Evolutionary conservation across 176 grass and related monocot genomes (phyloP).

Genomic region (Thinopyrum elongatum): DNA sequence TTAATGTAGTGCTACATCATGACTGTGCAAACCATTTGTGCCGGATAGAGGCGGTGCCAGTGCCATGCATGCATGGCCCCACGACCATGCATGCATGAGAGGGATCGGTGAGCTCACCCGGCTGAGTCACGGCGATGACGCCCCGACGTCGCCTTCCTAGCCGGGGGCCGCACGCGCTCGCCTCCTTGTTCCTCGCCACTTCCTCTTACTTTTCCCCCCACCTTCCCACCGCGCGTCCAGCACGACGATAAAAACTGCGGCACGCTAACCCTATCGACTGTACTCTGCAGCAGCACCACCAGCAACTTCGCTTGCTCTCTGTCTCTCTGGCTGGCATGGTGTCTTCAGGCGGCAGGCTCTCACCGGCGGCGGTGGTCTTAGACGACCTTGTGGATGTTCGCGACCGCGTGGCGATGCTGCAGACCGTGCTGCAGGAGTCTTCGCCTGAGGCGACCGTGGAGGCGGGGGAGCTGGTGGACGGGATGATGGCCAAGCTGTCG

Average conservation of each 20-base stretch:
- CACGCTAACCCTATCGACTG: background rate
- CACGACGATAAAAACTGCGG: slow-evolving; percentile 42
- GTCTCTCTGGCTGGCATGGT: background rate
- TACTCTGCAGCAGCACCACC: background rate
- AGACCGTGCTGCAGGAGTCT: slow-evolving; percentile 26
- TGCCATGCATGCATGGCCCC: background rate
- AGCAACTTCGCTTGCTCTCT: background rate
- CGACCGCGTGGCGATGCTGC: slow-evolving; percentile 20
- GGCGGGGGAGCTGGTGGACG: slow-evolving; percentile 22
- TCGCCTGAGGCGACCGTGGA: background rate
- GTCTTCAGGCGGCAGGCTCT: background rate
- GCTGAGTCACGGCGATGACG: slow-evolving; percentile 34
- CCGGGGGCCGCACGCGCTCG: background rate
- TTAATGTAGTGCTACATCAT: background rate
- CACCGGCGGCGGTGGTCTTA: background rate
- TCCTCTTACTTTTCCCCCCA: slow-evolving; percentile 39
- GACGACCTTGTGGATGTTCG: slow-evolving; percentile 22
- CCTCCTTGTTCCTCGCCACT: slow-evolving; percentile 25
- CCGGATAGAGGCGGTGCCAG: background rate
- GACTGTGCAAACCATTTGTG: background rate
- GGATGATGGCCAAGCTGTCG: slow-evolving; percentile 38
- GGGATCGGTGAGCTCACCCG: background rate
- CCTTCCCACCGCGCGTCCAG: background rate
- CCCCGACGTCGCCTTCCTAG: background rate
- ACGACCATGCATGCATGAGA: background rate